Base-by-base conservation (phyloP, 768 basidiomycete species). In the Hydnomerulius pinastri region DNA sequence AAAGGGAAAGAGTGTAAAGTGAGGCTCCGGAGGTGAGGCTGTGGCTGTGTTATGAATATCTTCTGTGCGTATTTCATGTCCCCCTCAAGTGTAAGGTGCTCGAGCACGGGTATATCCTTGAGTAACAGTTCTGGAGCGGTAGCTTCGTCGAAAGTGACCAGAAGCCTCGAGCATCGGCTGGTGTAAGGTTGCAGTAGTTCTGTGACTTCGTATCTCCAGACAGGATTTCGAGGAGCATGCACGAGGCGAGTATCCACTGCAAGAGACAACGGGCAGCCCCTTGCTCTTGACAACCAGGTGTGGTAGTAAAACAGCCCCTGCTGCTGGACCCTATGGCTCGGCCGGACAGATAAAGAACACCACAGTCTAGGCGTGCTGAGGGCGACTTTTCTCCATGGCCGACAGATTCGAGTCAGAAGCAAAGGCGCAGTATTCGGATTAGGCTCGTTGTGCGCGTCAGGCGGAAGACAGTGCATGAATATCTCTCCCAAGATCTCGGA, bases 401-500 rank as follows among this genome's bases (percentile, higher is more conserved):
- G 62, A 52, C 75, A 77, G 12, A 81, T 72, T 32, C 61, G 60
- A 17, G 72, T 64, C 18, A 80, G 53, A 6, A 75, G 39, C 27
- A 75, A 51, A 15, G 79, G 77, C 0, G 69, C 71, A 1, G 58
- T 46, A 2, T 21, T 28, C 8, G 50, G 41, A 15, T 60, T 51
- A 13, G 62, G 65, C 41, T 69, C 68, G 25, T 60, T 54, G 41
- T 59, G 41, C 0, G 57, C 46, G 17, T 64, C 57, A 0, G 46
- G n/a, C 3, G 64, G 58, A n/a, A 73, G 56, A 54, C 71, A 75
- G 15, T 68, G 65, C 8, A 59, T 56, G 58, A 80, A 80, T 29
- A 82, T 75, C 60, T 78, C 75, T 29, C 71, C 69, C 25, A 72
- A 69, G 4, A 81, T 59, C 58, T 81, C 80, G 2, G 73, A 37